Conservation (phyloP, 495 filamentous ascomycete species). For the Articulospora tetracladia region DNA sequence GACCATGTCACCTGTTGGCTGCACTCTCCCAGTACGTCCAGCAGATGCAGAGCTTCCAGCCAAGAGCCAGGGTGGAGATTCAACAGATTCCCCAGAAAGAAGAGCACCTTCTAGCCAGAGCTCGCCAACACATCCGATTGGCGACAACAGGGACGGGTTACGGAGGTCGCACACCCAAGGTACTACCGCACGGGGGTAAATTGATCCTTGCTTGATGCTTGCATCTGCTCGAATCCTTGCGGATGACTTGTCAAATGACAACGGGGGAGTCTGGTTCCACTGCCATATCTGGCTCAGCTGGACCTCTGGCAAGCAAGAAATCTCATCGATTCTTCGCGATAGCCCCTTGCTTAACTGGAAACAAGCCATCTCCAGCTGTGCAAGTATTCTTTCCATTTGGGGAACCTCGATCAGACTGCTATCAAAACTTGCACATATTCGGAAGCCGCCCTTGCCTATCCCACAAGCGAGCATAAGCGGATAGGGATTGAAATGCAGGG, state of each 20-base stretch:
- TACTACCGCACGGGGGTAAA: neutral
- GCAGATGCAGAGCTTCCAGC: slow-evolving; percentile 26
- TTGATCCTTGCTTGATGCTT: neutral
- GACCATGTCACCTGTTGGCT: slow-evolving; percentile 22
- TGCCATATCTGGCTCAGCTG: neutral
- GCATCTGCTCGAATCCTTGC: slow-evolving; percentile 28
- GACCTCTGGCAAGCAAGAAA: neutral
- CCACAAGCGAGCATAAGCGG: slow-evolving; percentile 61
- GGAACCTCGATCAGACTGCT: slow-evolving; percentile 35
- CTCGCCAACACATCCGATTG: slow-evolving; percentile 1
- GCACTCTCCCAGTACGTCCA: neutral
- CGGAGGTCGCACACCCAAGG: neutral
- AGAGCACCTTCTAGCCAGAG: neutral
- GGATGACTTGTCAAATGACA: slow-evolving; percentile 25
- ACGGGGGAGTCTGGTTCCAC: slow-evolving; percentile 21
- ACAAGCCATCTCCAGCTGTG: slow-evolving; percentile 35
- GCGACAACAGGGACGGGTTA: neutral
- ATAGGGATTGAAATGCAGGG: slow-evolving; percentile 65
- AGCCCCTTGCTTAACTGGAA: slow-evolving; percentile 26
- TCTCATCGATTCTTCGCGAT: neutral
- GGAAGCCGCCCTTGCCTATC: slow-evolving; percentile 50
- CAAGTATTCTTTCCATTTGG: slow-evolving; percentile 42
- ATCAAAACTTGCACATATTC: slow-evolving; percentile 62
- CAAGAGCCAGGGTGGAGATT: slow-evolving; percentile 32
- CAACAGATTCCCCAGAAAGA: neutral